Evolutionary conservation across 352 stramenopile genomes (phyloP).

Genomic region (Globisporangium parvum): DNA sequence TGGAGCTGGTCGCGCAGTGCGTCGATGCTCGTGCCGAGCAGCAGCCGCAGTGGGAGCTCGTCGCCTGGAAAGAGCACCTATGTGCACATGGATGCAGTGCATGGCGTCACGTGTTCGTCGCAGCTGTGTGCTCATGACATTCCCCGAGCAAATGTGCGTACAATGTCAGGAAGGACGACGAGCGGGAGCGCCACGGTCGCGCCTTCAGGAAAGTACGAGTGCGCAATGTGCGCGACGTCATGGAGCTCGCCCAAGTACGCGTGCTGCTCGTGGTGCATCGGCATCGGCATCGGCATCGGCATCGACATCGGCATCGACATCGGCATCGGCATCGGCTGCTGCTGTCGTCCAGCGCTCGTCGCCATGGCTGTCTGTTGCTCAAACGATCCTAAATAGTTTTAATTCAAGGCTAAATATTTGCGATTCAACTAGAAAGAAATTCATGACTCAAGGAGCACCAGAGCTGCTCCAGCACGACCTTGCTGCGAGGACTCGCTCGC

Average conservation of each 20-base stretch:
- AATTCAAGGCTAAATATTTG: no score
- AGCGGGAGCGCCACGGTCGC: constrained; percentile 54
- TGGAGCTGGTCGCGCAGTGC: constrained; percentile 39
- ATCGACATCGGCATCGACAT: not conserved
- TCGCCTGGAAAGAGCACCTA: constrained; percentile 83
- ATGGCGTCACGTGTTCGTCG: not conserved
- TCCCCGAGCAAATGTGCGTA: constrained; percentile 24
- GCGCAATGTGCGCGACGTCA: constrained; percentile 38
- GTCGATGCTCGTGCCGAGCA: constrained; percentile 48
- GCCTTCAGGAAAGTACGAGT: constrained; percentile 44
- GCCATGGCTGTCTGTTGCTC: no score
- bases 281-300: not conserved
- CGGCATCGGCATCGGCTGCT: not conserved
- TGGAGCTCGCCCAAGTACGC: constrained; percentile 74
- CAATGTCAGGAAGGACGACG: constrained; percentile 69
- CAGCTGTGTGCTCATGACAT: no score
- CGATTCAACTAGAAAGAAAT: no score
- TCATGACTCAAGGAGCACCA: no score
- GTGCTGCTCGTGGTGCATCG: constrained; percentile 16
- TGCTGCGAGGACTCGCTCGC: no score
- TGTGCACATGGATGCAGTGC: not conserved
- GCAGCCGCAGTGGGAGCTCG: constrained; percentile 65
- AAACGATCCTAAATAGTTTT: no score
- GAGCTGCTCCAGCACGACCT: no score
- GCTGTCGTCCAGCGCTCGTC: not conserved